Conservation (phyloP, 441 rosid genomes). For the Eugenia klotzschiana region DNA sequence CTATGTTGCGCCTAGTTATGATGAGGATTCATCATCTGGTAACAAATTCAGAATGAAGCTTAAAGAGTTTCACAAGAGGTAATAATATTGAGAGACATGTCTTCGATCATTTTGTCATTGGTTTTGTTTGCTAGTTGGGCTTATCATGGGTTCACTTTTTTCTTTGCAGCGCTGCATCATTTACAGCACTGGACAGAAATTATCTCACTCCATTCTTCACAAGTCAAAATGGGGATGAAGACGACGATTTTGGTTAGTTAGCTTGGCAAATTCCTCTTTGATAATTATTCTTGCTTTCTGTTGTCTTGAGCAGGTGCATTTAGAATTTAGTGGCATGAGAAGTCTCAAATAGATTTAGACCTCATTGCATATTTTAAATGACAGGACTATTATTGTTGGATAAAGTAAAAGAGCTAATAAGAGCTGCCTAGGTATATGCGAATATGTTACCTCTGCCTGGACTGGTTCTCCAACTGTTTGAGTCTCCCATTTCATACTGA, state of each 20-base stretch:
- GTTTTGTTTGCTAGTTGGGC: not conserved
- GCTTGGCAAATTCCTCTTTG: not conserved
- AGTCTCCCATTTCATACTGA: not conserved
- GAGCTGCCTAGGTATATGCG: not conserved
- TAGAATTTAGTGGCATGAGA: not conserved
- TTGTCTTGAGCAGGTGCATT: not conserved
- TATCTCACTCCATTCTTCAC: conserved; percentile 96
- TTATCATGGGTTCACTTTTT: not conserved
- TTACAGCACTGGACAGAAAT: conserved; percentile 78
- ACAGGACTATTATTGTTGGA: not conserved
- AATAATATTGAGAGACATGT: conserved; percentile 1
- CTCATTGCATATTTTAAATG: not conserved
- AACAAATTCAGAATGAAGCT: conserved; percentile 72
- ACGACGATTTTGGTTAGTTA: conserved; percentile 25
- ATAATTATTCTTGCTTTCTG: not conserved
- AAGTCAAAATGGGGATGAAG: conserved; percentile 72
- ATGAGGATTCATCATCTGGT: conserved; percentile 43
- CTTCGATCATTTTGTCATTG: not conserved
- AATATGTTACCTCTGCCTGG: not conserved
- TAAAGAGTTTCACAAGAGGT: conserved; percentile 77
- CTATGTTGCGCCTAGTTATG: conserved; percentile 44
- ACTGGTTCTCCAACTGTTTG: not conserved
- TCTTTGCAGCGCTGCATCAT: conserved; percentile 58
- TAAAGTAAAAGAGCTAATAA: not conserved
- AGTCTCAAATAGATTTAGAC: not conserved